Base-by-base conservation (phyloP, 108 stramenopile genomes). In the Aurantiochytrium sp. region DNA sequence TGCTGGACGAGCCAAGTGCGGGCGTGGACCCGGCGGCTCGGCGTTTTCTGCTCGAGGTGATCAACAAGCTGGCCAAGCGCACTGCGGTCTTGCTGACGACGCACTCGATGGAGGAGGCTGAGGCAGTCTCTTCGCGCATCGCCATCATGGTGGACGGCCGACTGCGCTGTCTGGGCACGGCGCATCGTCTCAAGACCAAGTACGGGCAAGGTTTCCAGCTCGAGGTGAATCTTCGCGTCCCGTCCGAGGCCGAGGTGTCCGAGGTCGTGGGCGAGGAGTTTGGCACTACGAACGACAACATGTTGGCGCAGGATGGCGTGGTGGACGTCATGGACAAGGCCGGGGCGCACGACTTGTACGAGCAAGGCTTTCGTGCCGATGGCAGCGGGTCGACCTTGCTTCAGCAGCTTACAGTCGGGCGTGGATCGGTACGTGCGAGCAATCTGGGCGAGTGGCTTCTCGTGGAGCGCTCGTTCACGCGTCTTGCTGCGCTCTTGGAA, bases 81-180 rank as follows among this genome's bases (percentile, higher is more conserved):
- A 58, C 45, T 25, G 6, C 43, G n/a, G 87, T 92, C 18, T 19
- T 92, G 19, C 64, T 92, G 29, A 89, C 88, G 5, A 59, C 90
- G 43, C 92, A 92, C 49, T 89, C 60, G 44, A 92, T 92, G 92
- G 92, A 91, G 58, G 92, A 92, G 72, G 45, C 42, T 21, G 92
- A 92, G 57, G 90, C 92, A 4, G 47, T 92, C 5, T 69, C 92
- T 64, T 72, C 76, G 25, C 90, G 94, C 49, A 91, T 95, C 72
- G 94, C 92, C 58, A 95, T 95, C 92, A 95, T 95, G 95, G 93
- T 93, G 5, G 88, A 90, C 58, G 95, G 95, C 19, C 91, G 91
- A 51, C 60, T 95, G 43, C 88, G 90, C 19, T 93, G 93, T 90
- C 87, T 95, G 55, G 95, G 95, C 23, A 72, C 72, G 55, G 91